Conservation (phyloP, 2,329 filamentous ascomycete species). For the Lecanicillium sp. region DNA sequence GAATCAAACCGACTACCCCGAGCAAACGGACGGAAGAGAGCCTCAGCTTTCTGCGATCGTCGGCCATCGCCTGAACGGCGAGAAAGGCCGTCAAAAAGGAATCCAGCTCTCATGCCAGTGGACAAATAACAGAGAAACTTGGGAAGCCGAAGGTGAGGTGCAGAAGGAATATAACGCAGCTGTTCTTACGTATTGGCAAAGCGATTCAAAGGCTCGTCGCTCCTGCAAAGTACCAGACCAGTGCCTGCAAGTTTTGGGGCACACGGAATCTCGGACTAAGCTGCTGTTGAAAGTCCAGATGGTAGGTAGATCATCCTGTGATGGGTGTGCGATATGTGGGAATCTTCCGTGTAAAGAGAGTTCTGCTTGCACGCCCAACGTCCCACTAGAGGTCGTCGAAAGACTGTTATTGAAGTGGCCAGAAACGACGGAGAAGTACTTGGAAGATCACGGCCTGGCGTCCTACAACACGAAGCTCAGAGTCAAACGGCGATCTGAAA, state of each 20-base stretch:
- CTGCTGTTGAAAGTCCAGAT: slow-evolving; percentile 3
- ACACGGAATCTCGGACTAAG: neutral
- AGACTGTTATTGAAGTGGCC: slow-evolving; percentile 1
- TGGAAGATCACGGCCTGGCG: neutral
- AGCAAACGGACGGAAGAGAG: neutral
- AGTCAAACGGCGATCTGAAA: neutral
- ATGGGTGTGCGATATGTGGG: neutral
- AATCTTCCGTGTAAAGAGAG: neutral
- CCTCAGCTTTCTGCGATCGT: slow-evolving; percentile 2
- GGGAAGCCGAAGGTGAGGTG: neutral
- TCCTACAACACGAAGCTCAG: neutral
- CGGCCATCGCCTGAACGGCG: slow-evolving; percentile 1
- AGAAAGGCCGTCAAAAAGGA: neutral
- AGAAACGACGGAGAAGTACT: slow-evolving; percentile 1
- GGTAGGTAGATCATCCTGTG: slow-evolving; percentile 1
- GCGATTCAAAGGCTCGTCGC: slow-evolving; percentile 1
- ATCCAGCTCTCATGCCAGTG: neutral
- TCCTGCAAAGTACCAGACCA: neutral
- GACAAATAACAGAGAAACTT: slow-evolving; percentile 2
- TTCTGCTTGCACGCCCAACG: neutral
- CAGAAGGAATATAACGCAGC: slow-evolving; percentile 2
- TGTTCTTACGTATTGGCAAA: slow-evolving; percentile 2
- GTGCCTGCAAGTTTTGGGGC: neutral
- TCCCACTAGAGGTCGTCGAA: neutral
- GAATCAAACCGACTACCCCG: neutral